Evolutionary conservation across 2,329 filamentous ascomycete species (phyloP), one percentile per base, ranked within the genome.

Genomic region (Aspergillus sp.): DNA sequence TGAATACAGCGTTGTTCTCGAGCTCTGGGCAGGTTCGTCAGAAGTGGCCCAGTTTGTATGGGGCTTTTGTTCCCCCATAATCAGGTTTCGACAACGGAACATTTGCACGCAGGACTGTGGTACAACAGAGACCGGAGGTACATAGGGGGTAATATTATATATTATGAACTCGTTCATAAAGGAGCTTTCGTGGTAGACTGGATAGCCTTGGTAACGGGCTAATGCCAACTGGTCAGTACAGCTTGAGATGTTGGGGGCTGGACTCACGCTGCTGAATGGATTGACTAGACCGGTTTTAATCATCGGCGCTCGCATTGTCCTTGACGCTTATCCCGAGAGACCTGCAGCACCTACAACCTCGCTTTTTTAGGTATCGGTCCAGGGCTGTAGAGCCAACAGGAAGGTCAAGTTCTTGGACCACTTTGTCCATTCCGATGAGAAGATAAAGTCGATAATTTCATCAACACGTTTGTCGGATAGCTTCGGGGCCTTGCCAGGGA

Each of bases 41-140:
- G 12, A 32, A n/a, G 5, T 26, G 37, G 43, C 41, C 37, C 41
- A 45, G 39, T 46, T 42, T 44, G 39, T 44, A 45, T 47, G 42
- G 31, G 35, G 14, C 33, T 29, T 29, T 2, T n/a, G 6, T 31
- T 11, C 37, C 44, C 39, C 39, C 33, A 24, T 31, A 44, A 37
- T 25, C 8, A 37, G 32, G 36, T 40, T 40, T 26, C 34, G 33
- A 44, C 33, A 19, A 14, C 15, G 6, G 14, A 46, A 26, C 39
- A 36, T 33, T 43, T 42, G 39, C 26, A 36, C 27, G 26, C 10
- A 24, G 7, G 8, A 34, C 17, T 7, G 8, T 15, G 4, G 15
- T 17, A 26, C 30, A 30, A 26, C 6, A 1, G 4, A 24, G 26
- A 39, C 26, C 34, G 41, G 37, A 15, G 33, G 24, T 14, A 35